Conservation (phyloP, 2,329 filamentous ascomycete species). For the Exserohilum rostratum region DNA sequence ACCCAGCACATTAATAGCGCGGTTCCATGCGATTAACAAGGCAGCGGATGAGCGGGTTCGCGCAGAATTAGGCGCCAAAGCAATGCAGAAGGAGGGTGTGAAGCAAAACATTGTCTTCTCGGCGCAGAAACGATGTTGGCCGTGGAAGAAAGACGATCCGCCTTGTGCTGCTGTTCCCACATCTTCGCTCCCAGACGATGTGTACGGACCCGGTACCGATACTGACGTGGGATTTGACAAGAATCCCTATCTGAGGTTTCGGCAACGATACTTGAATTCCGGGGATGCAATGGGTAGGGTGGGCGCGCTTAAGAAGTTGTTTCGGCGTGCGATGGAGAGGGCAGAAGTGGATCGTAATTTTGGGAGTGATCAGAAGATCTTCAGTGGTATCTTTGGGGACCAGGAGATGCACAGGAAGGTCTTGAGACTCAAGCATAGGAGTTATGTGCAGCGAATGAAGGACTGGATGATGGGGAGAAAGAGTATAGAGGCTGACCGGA, state of each 20-base stretch:
- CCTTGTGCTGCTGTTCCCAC: conserved; percentile 1
- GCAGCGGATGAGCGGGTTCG: not conserved
- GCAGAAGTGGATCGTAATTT: conserved; percentile 1
- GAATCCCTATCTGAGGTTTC: conserved; percentile 1
- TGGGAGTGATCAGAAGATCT: conserved; percentile 4
- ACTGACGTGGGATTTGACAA: conserved; percentile 2
- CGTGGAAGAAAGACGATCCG: conserved; percentile 1
- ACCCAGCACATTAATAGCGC: not conserved
- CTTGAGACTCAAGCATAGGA: not conserved
- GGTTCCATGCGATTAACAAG: conserved; percentile 2
- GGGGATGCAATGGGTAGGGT: conserved; percentile 3
- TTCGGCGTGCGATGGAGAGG: not conserved
- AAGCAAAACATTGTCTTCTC: conserved; percentile 1
- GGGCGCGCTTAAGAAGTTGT: conserved; percentile 1
- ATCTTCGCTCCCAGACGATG: not conserved
- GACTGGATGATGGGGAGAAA: not conserved
- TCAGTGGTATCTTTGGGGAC: conserved; percentile 2
- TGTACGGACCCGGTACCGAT: not conserved
- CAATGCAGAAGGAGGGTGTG: not conserved
- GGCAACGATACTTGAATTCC: conserved; percentile 3
- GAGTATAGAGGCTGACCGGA: not conserved
- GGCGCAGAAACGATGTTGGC: conserved; percentile 4
- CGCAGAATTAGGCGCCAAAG: not conserved
- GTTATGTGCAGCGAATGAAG: not conserved
- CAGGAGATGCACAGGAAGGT: not conserved